Conservation (phyloP, 306 rosid genomes). For the Inga leiocalycina region DNA sequence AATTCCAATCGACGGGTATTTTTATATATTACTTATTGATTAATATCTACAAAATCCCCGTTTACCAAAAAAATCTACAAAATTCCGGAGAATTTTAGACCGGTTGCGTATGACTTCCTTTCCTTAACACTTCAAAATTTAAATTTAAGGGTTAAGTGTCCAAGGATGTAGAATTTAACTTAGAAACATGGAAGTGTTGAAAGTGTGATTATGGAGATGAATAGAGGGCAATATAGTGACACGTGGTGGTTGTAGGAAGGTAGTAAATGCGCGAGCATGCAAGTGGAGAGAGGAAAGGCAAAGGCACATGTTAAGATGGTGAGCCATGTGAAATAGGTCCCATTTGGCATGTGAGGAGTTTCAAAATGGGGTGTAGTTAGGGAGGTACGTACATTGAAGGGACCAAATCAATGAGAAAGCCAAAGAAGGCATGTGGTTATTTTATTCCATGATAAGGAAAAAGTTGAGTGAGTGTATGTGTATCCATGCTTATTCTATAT, state of each 20-base stretch:
- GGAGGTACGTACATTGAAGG: slow-evolving; percentile 30
- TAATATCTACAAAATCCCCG: too few relatives aligned
- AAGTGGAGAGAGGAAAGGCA: slow-evolving; percentile 9
- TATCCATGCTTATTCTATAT: too few relatives aligned
- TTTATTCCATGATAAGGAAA: slow-evolving; percentile 5
- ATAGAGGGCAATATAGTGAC: too few relatives aligned
- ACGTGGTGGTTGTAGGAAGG: neutral
- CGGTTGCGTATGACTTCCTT: too few relatives aligned
- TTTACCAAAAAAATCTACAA: too few relatives aligned
- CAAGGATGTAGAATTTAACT: neutral
- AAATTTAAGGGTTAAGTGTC: too few relatives aligned
- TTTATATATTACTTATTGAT: too few relatives aligned
- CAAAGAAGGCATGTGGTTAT: neutral
- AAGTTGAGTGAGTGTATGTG: slow-evolving; percentile 18
- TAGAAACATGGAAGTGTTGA: neutral
- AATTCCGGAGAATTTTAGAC: too few relatives aligned
- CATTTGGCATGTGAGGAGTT: slow-evolving; percentile 47
- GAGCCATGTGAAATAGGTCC: slow-evolving; percentile 53
- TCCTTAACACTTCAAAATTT: too few relatives aligned
- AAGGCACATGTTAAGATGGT: slow-evolving; percentile 37
- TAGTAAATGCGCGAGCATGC: neutral
- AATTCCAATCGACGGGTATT: too few relatives aligned
- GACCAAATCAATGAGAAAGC: slow-evolving; percentile 9
- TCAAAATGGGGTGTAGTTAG: slow-evolving; percentile 22
- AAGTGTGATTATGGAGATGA: neutral